A percentile compares a stretch with the other conserved stretches of the same genome.
phyloP scores from a whole-genome alignment of 768 basidiomycete genomes.

The Macrocybe gigantea region DNA sequence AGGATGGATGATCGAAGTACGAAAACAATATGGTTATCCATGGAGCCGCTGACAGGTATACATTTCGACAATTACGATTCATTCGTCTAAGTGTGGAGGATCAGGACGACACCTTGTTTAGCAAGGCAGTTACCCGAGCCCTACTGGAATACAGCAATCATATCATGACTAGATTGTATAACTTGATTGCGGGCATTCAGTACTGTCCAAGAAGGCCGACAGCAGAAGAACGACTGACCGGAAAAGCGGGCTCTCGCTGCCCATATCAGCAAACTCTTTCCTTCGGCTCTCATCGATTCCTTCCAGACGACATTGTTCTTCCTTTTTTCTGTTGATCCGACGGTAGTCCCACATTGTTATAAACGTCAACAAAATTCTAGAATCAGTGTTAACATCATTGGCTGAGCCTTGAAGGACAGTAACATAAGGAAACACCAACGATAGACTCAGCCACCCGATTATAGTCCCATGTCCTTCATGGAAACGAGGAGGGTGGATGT shows the following conservation, averaged over 20 bases:
- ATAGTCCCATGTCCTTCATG: slow-evolving; percentile 29
- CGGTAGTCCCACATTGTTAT: slow-evolving; percentile 44
- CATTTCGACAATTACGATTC: no score
- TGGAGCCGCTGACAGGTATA: no score
- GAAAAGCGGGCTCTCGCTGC: slow-evolving; percentile 51
- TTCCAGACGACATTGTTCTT: slow-evolving; percentile 33
- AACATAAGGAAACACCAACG: slow-evolving; percentile 16
- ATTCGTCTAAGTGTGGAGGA: no score
- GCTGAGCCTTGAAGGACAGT: neutral
- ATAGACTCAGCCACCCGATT: slow-evolving; percentile 23
- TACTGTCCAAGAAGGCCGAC: neutral
- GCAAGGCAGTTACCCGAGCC: no score
- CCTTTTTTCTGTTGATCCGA: slow-evolving; percentile 42
- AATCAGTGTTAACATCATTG: neutral
- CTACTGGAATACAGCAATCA: no score
- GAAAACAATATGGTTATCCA: no score
- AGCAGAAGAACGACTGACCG: slow-evolving; percentile 23
- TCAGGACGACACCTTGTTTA: no score
- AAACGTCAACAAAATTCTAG: slow-evolving; percentile 26
- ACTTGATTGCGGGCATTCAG: neutral
- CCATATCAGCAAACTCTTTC: slow-evolving; percentile 41
- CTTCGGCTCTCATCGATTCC: slow-evolving; percentile 33
- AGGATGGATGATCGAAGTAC: no score
- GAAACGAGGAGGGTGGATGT: slow-evolving; percentile 30
- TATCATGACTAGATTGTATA: neutral